phyloP scores from a whole-genome alignment of 805 yeast species.

The Kodamaea kakaduensis region DNA sequence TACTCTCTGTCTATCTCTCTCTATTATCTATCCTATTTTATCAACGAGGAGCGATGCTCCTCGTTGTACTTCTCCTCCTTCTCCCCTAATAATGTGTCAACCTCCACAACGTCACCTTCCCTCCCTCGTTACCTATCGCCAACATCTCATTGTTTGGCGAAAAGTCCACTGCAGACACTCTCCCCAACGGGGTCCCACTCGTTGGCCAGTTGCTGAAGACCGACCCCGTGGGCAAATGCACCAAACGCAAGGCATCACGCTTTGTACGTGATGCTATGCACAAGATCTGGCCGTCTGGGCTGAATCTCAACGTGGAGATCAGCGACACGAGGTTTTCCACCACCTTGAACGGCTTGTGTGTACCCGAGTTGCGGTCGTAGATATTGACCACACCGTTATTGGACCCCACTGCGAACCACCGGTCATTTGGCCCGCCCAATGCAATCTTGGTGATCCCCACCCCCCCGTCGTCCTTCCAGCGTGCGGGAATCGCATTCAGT shows the following conservation, averaged over 20 bases:
- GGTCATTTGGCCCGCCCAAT: constrained; percentile 63
- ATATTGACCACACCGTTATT: constrained; percentile 85
- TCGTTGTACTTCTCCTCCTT: too few species aligned
- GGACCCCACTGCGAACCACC: constrained; percentile 88
- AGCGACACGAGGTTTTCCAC: constrained; percentile 81
- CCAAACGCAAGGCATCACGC: constrained; percentile 80
- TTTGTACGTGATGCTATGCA: constrained; percentile 81
- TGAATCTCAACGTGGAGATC: constrained; percentile 67
- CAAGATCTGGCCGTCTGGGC: constrained; percentile 84
- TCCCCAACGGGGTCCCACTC: constrained; percentile 93
- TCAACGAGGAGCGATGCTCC: too few species aligned
- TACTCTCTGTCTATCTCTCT: too few species aligned
- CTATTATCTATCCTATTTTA: too few species aligned
- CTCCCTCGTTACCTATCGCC: constrained; percentile 87
- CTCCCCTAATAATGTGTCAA: constrained; percentile 65
- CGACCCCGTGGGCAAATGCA: constrained; percentile 82
- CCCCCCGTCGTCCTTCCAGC: constrained; percentile 84
- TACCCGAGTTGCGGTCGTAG: constrained; percentile 53
- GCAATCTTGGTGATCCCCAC: constrained; percentile 75
- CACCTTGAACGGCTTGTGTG: constrained; percentile 52
- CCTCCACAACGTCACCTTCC: constrained; percentile 85
- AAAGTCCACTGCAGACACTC: constrained; percentile 76
- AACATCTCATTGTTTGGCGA: constrained; percentile 79
- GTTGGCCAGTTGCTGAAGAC: constrained; percentile 97
- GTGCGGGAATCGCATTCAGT: constrained; percentile 7